Evolutionary conservation across 768 basidiomycete genomes (phyloP).

Genomic region (Leccinellum luteum): DNA sequence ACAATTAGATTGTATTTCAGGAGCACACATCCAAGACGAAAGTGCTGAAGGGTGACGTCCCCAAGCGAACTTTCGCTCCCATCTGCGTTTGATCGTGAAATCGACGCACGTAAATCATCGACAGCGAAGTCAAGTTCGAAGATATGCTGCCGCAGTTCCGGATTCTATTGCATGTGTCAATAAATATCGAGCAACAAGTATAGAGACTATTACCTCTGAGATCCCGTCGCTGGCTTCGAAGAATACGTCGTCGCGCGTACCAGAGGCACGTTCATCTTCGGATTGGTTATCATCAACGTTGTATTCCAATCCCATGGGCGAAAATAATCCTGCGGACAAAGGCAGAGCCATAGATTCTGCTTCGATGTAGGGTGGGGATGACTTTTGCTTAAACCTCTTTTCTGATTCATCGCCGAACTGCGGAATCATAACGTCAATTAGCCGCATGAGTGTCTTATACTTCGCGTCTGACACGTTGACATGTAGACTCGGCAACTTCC

Average conservation of each 20-base stretch:
- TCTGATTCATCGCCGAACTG: constrained; percentile 57
- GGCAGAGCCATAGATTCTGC: constrained; percentile 42
- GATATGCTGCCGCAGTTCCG: constrained; percentile 49
- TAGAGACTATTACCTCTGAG: constrained; percentile 42
- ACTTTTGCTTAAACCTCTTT: constrained; percentile 18
- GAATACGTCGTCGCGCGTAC: constrained; percentile 56
- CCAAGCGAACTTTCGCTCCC: constrained; percentile 74
- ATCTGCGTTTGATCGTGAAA: constrained; percentile 66
- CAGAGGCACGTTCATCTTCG: constrained; percentile 37
- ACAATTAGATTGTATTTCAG: constrained; percentile 87
- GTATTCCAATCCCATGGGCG: constrained; percentile 59
- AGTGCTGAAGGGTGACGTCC: constrained; percentile 73
- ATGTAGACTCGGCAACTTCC: constrained; percentile 81
- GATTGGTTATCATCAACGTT: constrained; percentile 59
- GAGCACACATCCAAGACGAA: constrained; percentile 69
- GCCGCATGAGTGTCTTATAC: constrained; percentile 87
- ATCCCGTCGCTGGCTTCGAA: constrained; percentile 70
- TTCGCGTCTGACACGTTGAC: constrained; percentile 90
- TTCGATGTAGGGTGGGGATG: constrained; percentile 20
- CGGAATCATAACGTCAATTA: constrained; percentile 89
- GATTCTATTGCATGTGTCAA: constrained; percentile 21
- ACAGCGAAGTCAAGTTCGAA: constrained; percentile 90
- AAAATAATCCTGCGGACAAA: constrained; percentile 56
- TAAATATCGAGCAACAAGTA: background rate
- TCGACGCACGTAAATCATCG: constrained; percentile 71